Evolutionary conservation across 2,329 filamentous ascomycete genomes (phyloP).

Genomic region (Xylariaceae sp.): DNA sequence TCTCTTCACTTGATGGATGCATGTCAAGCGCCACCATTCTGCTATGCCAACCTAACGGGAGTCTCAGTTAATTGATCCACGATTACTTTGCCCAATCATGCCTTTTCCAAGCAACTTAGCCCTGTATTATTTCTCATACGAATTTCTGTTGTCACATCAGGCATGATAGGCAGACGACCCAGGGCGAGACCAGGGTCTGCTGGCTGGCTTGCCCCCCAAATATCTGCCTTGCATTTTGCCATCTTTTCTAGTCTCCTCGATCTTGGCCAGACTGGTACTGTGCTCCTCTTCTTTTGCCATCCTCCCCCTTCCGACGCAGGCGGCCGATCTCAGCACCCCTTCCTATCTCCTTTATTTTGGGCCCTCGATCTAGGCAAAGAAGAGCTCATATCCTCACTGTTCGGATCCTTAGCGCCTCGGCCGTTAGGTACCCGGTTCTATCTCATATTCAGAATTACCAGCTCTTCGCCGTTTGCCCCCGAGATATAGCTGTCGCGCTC

Average conservation of each 20-base stretch:
- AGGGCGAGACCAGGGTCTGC: slow-evolving; percentile 26
- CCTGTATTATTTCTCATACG: slow-evolving; percentile 22
- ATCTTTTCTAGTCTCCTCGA: slow-evolving; percentile 15
- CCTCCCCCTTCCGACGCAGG: slow-evolving; percentile 28
- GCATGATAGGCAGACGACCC: slow-evolving; percentile 23
- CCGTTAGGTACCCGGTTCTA: slow-evolving; percentile 3
- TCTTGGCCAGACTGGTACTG: slow-evolving; percentile 15
- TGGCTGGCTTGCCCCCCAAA: slow-evolving; percentile 19
- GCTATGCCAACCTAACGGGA: slow-evolving; percentile 25
- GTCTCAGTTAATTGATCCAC: slow-evolving; percentile 30
- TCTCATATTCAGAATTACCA: slow-evolving; percentile 1
- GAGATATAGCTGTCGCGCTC: slow-evolving; percentile 1
- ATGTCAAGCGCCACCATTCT: slow-evolving; percentile 27
- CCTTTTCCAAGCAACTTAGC: slow-evolving; percentile 17
- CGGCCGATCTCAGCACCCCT: slow-evolving; percentile 20
- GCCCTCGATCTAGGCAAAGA: slow-evolving; percentile 14
- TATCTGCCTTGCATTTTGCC: slow-evolving; percentile 25
- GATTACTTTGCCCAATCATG: slow-evolving; percentile 28
- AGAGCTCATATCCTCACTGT: slow-evolving; percentile 10
- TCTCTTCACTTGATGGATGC: slow-evolving; percentile 13
- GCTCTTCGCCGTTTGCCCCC: slow-evolving; percentile 1
- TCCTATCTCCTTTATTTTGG: slow-evolving; percentile 19
- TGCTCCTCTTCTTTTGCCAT: slow-evolving; percentile 23
- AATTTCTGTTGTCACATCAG: slow-evolving; percentile 25
- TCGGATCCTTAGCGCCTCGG: slow-evolving; percentile 19